These are phyloP conservation scores for Herpotrichia juniperi DNA, from an alignment of 2,329 filamentous ascomycete species.

Conservation along the genomic window DNA sequence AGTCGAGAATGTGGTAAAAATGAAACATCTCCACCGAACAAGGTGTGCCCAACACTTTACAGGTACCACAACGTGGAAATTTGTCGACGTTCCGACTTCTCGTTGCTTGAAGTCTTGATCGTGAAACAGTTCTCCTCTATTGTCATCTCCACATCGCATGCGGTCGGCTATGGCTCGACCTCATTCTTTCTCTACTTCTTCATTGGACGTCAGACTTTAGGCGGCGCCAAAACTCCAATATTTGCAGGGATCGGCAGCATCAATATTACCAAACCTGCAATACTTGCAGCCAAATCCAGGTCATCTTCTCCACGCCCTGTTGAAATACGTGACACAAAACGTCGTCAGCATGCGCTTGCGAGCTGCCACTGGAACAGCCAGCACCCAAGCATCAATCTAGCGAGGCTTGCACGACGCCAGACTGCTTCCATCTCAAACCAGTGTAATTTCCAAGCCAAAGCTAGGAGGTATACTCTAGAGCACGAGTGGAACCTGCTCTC, in stretches of 20 bases:
- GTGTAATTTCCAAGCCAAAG: constrained; percentile 2
- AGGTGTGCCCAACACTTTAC: not conserved
- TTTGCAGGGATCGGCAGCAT: constrained; percentile 27
- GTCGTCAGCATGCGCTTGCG: constrained; percentile 20
- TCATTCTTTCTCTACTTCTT: not conserved
- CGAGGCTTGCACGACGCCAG: constrained; percentile 20
- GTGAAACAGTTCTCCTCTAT: constrained; percentile 2
- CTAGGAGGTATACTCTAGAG: constrained; percentile 1
- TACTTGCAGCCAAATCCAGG: constrained; percentile 11
- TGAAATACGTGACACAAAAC: constrained; percentile 24
- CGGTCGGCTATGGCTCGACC: not conserved
- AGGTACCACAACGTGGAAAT: constrained; percentile 1
- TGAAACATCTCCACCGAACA: not conserved
- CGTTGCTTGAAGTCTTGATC: constrained; percentile 1
- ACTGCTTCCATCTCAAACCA: constrained; percentile 15
- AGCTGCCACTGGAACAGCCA: constrained; percentile 16
- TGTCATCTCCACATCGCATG: not conserved
- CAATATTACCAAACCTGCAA: constrained; percentile 18
- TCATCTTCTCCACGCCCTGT: constrained; percentile 10
- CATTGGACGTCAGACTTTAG: constrained; percentile 27
- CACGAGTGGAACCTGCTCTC: constrained; percentile 3
- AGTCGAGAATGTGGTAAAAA: constrained; percentile 2
- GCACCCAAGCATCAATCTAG: constrained; percentile 14
- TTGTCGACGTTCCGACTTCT: not conserved
- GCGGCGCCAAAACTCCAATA: constrained; percentile 22